Percentiles rank a stretch among this genome's conserved stretches.
Evolutionary conservation across 768 basidiomycete species (phyloP).

Genomic region (Boletus insuetus): DNA sequence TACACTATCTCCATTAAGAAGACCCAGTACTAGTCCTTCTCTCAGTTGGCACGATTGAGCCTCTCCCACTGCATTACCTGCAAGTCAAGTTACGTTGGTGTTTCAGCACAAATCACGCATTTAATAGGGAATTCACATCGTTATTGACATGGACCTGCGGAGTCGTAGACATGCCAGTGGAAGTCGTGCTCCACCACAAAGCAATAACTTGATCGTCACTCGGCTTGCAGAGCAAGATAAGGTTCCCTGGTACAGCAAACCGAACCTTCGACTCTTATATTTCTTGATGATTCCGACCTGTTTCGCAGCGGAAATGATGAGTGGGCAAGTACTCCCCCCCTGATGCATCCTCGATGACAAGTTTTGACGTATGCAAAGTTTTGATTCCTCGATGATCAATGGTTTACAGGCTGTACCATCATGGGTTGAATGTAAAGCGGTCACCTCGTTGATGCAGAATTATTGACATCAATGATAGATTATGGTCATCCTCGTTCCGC

Average conservation of each 20-base stretch:
- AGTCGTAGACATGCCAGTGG: background rate
- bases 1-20: no score
- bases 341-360: background rate
- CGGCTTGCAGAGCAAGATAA: constrained; percentile 36
- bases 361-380: constrained; percentile 1
- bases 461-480: constrained; percentile 33
- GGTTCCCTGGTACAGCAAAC: constrained; percentile 58
- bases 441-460: background rate
- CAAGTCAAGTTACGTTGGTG: no score
- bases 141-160: constrained; percentile 6
- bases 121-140: no score
- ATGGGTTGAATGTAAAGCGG: constrained; percentile 49
- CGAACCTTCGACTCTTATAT: constrained; percentile 54
- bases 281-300: constrained; percentile 47
- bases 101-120: no score
- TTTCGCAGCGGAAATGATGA: constrained; percentile 15
- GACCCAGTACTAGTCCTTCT: no score
- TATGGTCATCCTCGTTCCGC: constrained; percentile 52
- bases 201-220: constrained; percentile 14
- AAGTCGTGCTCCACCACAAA: background rate
- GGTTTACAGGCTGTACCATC: constrained; percentile 57
- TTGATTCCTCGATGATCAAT: constrained; percentile 55
- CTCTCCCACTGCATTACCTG: no score
- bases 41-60: no score
- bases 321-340: background rate